These are phyloP conservation scores for Delonix regia DNA, from an alignment of 306 rosid genomes.

Conservation along the genomic window DNA sequence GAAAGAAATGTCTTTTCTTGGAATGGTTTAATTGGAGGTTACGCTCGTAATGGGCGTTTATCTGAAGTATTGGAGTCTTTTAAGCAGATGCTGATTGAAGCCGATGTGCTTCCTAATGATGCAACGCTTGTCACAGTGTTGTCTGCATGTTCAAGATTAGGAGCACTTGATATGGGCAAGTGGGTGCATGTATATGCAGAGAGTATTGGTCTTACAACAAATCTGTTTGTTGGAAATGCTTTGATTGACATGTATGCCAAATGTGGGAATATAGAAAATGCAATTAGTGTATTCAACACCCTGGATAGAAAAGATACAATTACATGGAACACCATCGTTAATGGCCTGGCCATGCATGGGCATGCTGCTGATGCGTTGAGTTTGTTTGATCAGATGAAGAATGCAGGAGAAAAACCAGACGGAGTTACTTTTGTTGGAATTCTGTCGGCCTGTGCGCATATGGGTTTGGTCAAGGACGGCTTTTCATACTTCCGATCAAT, in stretches of 20 bases:
- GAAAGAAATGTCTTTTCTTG: constrained; percentile 78
- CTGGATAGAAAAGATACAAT: constrained; percentile 43
- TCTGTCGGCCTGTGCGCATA: constrained; percentile 70
- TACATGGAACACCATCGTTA: constrained; percentile 54
- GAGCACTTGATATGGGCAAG: constrained; percentile 83
- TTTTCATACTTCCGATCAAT: constrained; percentile 52
- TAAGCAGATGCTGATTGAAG: constrained; percentile 63
- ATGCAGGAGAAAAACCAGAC: constrained; percentile 48
- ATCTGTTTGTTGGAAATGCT: constrained; percentile 64
- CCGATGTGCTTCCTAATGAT: constrained; percentile 64
- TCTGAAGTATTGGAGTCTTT: constrained; percentile 56
- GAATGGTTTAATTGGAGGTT: constrained; percentile 76
- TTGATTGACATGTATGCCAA: constrained; percentile 72
- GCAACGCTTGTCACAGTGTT: constrained; percentile 64
- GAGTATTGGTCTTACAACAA: constrained; percentile 53
- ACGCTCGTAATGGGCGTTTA: constrained; percentile 49
- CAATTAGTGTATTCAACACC: constrained; percentile 53
- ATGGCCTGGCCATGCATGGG: constrained; percentile 61
- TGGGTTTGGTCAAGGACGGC: constrained; percentile 69
- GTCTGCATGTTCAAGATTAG: constrained; percentile 74
- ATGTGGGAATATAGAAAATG: constrained; percentile 69
- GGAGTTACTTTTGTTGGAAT: constrained; percentile 63
- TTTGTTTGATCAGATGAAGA: constrained; percentile 66
- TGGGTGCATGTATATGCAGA: constrained; percentile 57
- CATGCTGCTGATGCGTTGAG: constrained; percentile 58